Conservation (phyloP, 129 eudicot genomes). For the Ambrosia artemisiifolia region DNA sequence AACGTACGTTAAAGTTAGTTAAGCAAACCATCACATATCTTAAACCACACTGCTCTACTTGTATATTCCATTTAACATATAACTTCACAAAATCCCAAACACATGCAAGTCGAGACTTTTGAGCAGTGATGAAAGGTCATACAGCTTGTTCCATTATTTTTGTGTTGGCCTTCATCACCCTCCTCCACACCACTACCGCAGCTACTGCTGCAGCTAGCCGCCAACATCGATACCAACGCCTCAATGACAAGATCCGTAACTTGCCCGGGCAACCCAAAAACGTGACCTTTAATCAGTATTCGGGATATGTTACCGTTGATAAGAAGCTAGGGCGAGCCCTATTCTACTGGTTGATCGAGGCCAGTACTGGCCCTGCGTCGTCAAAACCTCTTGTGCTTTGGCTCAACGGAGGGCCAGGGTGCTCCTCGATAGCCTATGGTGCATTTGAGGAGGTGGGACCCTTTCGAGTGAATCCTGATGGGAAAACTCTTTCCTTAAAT, state of each 20-base stretch:
- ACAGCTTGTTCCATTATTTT: conserved; percentile 14
- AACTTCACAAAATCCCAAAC: conserved; percentile 35
- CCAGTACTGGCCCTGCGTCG: conserved; percentile 32
- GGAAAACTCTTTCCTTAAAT: conserved; percentile 51
- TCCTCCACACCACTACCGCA: conserved; percentile 26
- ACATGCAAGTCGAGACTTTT: conserved; percentile 20
- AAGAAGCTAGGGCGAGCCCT: conserved; percentile 47
- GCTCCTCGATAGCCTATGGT: conserved; percentile 66
- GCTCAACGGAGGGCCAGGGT: conserved; percentile 84
- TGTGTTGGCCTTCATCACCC: conserved; percentile 27
- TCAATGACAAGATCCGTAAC: conserved; percentile 42
- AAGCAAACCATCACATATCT: conserved; percentile 23
- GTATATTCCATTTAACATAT: conserved; percentile 11
- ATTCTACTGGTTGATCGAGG: conserved; percentile 64
- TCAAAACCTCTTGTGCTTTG: conserved; percentile 64
- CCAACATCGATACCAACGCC: conserved; percentile 33
- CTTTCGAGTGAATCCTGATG: conserved; percentile 55
- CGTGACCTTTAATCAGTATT: conserved; percentile 48
- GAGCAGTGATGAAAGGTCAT: conserved; percentile 40
- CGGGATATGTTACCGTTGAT: conserved; percentile 64
- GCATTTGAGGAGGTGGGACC: conserved; percentile 75
- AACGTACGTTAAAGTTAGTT: too few species aligned
- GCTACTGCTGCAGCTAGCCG: conserved; percentile 25
- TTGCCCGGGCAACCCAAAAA: conserved; percentile 62
- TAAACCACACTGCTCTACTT: conserved; percentile 18